Evolutionary conservation across 176 grass and related monocot genomes (phyloP).

Genomic region (Eremochloa ophiuroides): DNA sequence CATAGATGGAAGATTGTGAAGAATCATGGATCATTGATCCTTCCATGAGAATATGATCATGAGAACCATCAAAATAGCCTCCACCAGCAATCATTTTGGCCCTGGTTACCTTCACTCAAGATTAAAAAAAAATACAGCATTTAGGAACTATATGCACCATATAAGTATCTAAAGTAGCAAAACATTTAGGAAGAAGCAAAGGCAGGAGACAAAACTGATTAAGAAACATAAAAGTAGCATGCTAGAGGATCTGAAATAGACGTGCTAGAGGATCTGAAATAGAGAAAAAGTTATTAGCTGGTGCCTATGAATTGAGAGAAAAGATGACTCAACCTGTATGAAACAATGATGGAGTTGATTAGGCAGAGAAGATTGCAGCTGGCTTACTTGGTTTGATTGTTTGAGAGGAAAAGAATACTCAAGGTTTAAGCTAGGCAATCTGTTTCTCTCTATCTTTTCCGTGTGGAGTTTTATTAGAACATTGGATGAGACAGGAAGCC

Average conservation of each 20-base stretch:
- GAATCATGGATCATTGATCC: constrained; percentile 43
- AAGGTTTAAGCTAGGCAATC: constrained; percentile 39
- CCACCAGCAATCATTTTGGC: constrained; percentile 56
- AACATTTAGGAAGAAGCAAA: constrained; percentile 18
- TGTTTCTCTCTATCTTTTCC: constrained; percentile 36
- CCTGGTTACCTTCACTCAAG: constrained; percentile 13
- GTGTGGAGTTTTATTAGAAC: constrained; percentile 37
- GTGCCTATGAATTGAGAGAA: constrained; percentile 8
- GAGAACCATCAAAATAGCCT: constrained; percentile 45
- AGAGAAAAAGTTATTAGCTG: constrained; percentile 13
- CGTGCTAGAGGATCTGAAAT: constrained; percentile 24
- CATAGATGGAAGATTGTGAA: constrained; percentile 39
- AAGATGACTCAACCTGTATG: constrained; percentile 29
- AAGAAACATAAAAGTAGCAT: constrained; percentile 19
- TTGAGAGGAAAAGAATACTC: constrained; percentile 33
- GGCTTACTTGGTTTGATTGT: constrained; percentile 35
- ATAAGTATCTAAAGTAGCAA: constrained; percentile 16
- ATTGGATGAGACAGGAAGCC: constrained; percentile 51
- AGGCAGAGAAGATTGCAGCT: constrained; percentile 34
- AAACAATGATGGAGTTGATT: constrained; percentile 32
- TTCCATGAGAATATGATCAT: constrained; percentile 49
- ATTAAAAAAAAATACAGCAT: not conserved
- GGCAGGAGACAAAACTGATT: constrained; percentile 11
- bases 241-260: not conserved
- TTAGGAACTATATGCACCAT: constrained; percentile 9